Conservation (phyloP, 805 yeast genomes). For the Wickerhamomyces hampshirensis region DNA sequence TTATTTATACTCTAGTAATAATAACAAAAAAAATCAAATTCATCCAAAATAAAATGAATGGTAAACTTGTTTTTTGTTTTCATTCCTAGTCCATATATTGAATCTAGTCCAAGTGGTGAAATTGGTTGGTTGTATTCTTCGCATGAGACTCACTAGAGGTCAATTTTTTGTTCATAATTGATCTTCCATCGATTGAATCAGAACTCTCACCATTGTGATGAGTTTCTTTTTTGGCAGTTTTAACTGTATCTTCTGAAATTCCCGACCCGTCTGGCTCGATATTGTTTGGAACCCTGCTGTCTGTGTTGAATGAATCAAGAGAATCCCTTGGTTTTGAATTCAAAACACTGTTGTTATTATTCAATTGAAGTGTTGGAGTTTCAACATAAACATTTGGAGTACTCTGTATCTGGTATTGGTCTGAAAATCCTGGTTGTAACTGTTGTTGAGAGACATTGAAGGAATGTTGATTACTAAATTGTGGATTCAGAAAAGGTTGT, state of each 20-base stretch:
- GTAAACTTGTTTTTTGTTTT: no score
- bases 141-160: no score
- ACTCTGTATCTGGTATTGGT: conserved; percentile 2
- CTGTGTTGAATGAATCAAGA: conserved; percentile 6
- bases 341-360: background rate
- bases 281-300: background rate
- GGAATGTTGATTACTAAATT: conserved; percentile 5
- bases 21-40: no score
- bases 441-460: conserved; percentile 3
- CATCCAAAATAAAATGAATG: no score
- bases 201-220: conserved; percentile 14
- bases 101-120: no score
- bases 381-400: conserved; percentile 14
- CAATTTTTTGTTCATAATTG: no score
- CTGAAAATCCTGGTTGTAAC: conserved; percentile 2
- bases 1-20: no score
- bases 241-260: conserved; percentile 19
- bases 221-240: conserved; percentile 21
- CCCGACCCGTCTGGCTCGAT: conserved; percentile 19
- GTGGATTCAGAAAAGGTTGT: conserved; percentile 9
- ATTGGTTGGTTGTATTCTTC: no score
- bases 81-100: no score
- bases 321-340: conserved; percentile 6
- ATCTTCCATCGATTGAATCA: no score
- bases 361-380: conserved; percentile 10